Evolutionary conservation across 495 filamentous ascomycete genomes (phyloP).

Genomic region (Lindgomyces ingoldianus): DNA sequence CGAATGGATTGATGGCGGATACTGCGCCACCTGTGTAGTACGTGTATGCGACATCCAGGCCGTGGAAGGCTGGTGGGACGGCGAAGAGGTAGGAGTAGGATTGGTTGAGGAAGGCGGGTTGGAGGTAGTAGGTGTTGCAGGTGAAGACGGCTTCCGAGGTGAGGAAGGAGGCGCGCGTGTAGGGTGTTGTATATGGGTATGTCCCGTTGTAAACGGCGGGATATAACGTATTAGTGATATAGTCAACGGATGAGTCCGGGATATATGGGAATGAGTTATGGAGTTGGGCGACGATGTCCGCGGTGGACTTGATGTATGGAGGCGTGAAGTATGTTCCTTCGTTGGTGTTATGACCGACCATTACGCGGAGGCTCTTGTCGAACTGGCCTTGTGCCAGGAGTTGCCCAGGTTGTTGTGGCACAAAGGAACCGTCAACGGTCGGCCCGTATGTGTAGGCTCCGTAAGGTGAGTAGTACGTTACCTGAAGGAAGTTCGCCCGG

Average conservation of each 20-base stretch:
- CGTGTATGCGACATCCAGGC: slow-evolving; percentile 56
- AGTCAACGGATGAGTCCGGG: slow-evolving; percentile 32
- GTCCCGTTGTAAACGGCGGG: slow-evolving; percentile 40
- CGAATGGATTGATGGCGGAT: slow-evolving; percentile 7
- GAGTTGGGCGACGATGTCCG: slow-evolving; percentile 9
- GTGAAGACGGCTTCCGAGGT: slow-evolving; percentile 44
- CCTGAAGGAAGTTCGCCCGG: slow-evolving; percentile 54
- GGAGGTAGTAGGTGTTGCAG: slow-evolving; percentile 54
- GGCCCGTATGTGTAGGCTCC: slow-evolving; percentile 60
- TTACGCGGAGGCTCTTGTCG: slow-evolving; percentile 55
- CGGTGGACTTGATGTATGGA: slow-evolving; percentile 44
- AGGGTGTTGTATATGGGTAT: slow-evolving; percentile 19
- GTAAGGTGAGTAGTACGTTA: slow-evolving; percentile 46
- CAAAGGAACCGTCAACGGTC: slow-evolving; percentile 60
- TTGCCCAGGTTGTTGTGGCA: slow-evolving; percentile 56
- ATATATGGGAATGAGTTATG: slow-evolving; percentile 12
- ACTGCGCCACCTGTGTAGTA: slow-evolving; percentile 41
- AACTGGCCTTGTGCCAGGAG: slow-evolving; percentile 60
- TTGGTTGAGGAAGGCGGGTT: slow-evolving; percentile 51
- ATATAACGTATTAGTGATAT: slow-evolving; percentile 47
- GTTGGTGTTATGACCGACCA: slow-evolving; percentile 58
- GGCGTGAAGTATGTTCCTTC: slow-evolving; percentile 57
- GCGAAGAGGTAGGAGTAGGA: slow-evolving; percentile 63
- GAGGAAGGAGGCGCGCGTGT: slow-evolving; percentile 41
- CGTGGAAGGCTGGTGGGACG: slow-evolving; percentile 60